These are phyloP conservation scores for Rhizopus sp. DNA, from an alignment of 371 early-diverging fungal species.

Conservation along the genomic window DNA sequence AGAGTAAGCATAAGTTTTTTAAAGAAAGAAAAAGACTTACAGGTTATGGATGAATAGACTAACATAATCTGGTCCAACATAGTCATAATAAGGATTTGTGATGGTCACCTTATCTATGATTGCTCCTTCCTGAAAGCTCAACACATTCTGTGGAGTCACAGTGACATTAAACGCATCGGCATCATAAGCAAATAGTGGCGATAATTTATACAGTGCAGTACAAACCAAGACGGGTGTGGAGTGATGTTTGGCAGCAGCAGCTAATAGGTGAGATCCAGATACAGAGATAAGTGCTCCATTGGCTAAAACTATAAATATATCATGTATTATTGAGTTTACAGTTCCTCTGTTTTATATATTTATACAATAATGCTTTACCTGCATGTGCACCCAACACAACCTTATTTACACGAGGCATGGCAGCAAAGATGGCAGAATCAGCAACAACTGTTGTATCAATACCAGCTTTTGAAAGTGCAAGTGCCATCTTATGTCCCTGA, in stretches of 20 bases:
- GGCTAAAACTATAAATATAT: constrained; percentile 69
- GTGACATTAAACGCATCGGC: constrained; percentile 79
- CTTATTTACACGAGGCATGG: constrained; percentile 97
- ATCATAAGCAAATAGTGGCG: constrained; percentile 89
- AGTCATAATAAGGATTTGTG: constrained; percentile 87
- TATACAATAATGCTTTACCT: neutral
- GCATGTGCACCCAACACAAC: constrained; percentile 94
- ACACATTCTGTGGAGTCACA: constrained; percentile 80
- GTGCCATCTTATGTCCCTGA: constrained; percentile 86
- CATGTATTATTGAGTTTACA: constrained; percentile 1
- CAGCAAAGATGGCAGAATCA: constrained; percentile 93
- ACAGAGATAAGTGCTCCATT: constrained; percentile 92
- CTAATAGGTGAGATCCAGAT: constrained; percentile 81
- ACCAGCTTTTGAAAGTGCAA: constrained; percentile 72
- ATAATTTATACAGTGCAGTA: constrained; percentile 83
- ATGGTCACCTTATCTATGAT: constrained; percentile 80
- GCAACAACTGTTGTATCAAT: constrained; percentile 93
- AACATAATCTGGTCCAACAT: constrained; percentile 87
- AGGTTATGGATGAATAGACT: constrained; percentile 89
- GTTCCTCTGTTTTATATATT: too few relatives aligned
- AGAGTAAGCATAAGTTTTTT: neutral
- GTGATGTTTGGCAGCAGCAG: constrained; percentile 91
- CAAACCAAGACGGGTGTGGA: constrained; percentile 88
- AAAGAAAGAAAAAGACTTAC: constrained; percentile 51
- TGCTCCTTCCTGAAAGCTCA: constrained; percentile 77